Evolutionary conservation across 495 filamentous ascomycete genomes (phyloP), one percentile per base, ranked within the genome.

Genomic region (Echria macrotheca): DNA sequence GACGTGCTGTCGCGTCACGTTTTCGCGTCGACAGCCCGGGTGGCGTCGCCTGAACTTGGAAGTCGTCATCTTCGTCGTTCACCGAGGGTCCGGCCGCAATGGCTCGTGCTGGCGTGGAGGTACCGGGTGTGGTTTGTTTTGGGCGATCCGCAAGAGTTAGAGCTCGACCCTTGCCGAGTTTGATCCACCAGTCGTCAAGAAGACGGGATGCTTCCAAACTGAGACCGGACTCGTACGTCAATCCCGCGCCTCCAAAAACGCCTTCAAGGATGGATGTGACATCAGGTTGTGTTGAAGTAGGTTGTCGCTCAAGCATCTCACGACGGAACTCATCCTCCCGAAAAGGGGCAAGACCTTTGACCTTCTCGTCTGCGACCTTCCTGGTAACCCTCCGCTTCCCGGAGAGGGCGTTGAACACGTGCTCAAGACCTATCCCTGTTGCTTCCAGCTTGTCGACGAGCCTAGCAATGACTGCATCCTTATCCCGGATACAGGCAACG

Each of bases 401-500:
- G 3, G 77, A 71, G 15, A 80, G 75, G 12, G 80, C 75, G 12
- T 83, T 85, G 66, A 95, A 88, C 2, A 90, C 73, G 18, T 78
- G 71, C 11, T 80, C 79, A 4, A 91, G 65, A 23, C 89, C 85
- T 1, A 78, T 73, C 1, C 82, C 79, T 37, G 80, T 76, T 0
- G 78, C 69, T 49, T 88, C 85, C n/a, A 93, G 69, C 56, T 87
- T 89, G 61, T 94, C 88, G 7, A 87, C 69, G 18, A 95, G 59
- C 49, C 83, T 86, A 14, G 74, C 70, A 48, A 96, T 86, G 14
- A 88, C 76, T 55, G 71, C 77, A 63, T 96, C 90, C 65, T 95
- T 96, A 26, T 90, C 82, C 49, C 72, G 74, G 8, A 95, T 57
- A 19, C 73, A 71, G 6, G 74, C 62, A 19, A 83, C 55, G 1